phyloP scores from a whole-genome alignment of 2,329 filamentous ascomycete species.

The Pseudogymnoascus verrucosus region DNA sequence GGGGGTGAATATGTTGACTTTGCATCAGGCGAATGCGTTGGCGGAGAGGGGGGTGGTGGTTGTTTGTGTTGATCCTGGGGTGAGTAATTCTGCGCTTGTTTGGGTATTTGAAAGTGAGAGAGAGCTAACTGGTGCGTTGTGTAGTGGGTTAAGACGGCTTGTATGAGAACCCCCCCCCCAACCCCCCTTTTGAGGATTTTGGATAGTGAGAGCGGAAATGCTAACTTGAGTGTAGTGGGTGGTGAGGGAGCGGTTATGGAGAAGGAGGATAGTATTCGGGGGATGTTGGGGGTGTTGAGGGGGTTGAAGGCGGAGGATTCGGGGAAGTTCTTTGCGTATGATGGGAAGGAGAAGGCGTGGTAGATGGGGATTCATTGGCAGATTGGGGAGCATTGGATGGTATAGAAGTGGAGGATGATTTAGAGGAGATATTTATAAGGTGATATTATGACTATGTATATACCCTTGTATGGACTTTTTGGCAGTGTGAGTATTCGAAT shows the following conservation, averaged over 20 bases:
- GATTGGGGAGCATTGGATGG: background rate
- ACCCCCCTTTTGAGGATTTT: background rate
- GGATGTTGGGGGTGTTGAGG: background rate
- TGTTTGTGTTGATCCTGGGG: conserved; percentile 9
- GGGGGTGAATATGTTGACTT: conserved; percentile 16
- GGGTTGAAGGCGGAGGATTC: background rate
- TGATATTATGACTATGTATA: background rate
- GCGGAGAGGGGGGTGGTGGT: background rate
- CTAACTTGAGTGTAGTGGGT: background rate
- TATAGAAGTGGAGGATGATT: background rate
- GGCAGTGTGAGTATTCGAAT: background rate
- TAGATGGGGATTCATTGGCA: background rate
- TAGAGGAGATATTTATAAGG: background rate
- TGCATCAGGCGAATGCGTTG: background rate
- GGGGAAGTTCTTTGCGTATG: conserved; percentile 1
- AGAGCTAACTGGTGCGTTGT: background rate
- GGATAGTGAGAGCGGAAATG: background rate
- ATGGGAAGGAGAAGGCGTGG: background rate
- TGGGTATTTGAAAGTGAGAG: background rate
- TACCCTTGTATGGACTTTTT: background rate
- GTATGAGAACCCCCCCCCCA: background rate
- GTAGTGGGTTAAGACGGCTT: conserved; percentile 9
- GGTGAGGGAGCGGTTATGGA: conserved; percentile 4
- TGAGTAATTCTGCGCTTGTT: background rate
- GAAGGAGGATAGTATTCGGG: conserved; percentile 3